Evolutionary conservation across 257 asterid genomes (phyloP), one percentile per base, ranked within the genome.

Genomic region (Jacaranda copaia): DNA sequence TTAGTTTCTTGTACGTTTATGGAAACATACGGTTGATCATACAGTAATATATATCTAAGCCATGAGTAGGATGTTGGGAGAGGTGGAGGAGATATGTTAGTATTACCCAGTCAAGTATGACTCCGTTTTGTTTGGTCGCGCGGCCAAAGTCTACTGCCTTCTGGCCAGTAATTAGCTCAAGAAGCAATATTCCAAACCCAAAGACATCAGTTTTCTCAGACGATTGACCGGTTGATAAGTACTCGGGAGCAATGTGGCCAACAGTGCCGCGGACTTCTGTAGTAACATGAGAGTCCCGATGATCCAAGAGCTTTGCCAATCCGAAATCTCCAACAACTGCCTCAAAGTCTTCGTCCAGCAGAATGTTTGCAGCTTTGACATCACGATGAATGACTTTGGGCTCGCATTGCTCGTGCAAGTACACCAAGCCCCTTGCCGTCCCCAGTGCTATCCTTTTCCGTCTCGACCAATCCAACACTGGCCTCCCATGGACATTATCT

Each of bases 241-340:
- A 92, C 51, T 94, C 98, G 0, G 98, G 98, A 48, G 98, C 98
- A 74, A 94, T 94, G 84, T 94, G 98, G n/a, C 98, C 98, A 9
- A 94, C 88, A 2, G 98, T 94, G 73, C 98, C 98, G 14, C 98
- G 89, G 18, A 92, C 98, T 49, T 98, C 98, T 0, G 98, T 94
- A 5, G 98, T 90, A 48, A 94, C 98, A 40, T 94, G 98, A 72
- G 98, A 89, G 58, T 94, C 98, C 0, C 83, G 89, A 77, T 92
- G 98, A 79, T 94, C 98, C 86, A 94, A 83, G 14, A 94, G 97
- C 88, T 94, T 92, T 8, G 98, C 98, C 84, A 94, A 68, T 35
- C 98, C 98, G 19, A 92, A 94, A 84, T 94, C 98, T 43, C 98
- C 98, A 20, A 94, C 98, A 35, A 94, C 97, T 0, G 98, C 98